Base-by-base conservation (phyloP, 768 basidiomycete species). In the Tephrocybe sp. region DNA sequence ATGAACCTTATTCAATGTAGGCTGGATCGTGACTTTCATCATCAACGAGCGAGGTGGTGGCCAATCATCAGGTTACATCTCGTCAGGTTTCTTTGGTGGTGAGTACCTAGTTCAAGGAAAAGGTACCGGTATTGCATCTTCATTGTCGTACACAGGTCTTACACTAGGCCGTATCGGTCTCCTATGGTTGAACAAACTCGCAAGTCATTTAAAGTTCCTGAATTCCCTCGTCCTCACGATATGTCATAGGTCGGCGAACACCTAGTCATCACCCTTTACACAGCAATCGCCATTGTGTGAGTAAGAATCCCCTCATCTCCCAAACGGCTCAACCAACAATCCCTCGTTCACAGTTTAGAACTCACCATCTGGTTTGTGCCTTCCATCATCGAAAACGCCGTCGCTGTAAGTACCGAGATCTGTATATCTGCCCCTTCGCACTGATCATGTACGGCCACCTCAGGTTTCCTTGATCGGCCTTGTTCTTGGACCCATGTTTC, bases 21-120 rank as follows among this genome's bases (percentile, higher is more conserved):
- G 78, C 0, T 82, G 80, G 80, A 79, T 75, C 30, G 79, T 80
- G 8, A 79, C 78, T 8, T 83, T 72, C 56, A 67, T 80, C 23
- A 70, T 73, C 9, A 57, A 70, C 3, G 65, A 72, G 19, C 69
- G 79, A 10, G 70, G 70, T 4, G 79, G 78, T 16, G 78, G 79
- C 2, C 60, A 69, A 1, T 64, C 66, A 0, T 64, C 80, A 13
- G 79, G 80, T 4, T 81, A 80, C 57, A 71, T 79, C 23, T 58
- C 52, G 6, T 63, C 65, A 32, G 62, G 62, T 12, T 66, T 61
- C 40, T 65, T 63, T 38, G 62, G 59, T n/a, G 63, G 61, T 58
- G 23, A 43, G 35, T 10, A 22, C 4, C 16, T 43, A 14, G 8
- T 13, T n/a, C 30, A 23, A 4, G 0, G 19, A 12, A 11, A 17